These are phyloP conservation scores for Acmispon strigosus DNA, from an alignment of 306 rosid species.

Conservation along the genomic window DNA sequence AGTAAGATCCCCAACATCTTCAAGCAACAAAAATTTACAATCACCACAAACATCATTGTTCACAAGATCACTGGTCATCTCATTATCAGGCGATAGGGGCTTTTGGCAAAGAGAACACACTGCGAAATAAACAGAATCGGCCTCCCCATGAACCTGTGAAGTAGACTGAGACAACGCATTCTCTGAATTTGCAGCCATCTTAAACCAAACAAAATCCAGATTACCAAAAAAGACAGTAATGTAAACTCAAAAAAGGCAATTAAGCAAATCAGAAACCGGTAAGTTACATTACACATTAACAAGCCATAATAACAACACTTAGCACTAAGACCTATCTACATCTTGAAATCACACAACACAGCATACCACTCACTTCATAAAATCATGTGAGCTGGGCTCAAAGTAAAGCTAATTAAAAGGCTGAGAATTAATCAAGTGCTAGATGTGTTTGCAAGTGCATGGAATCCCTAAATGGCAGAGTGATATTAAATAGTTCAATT, in stretches of 20 bases:
- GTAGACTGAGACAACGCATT: slow-evolving; percentile 32
- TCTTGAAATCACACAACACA: slow-evolving; percentile 1
- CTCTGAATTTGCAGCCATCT: slow-evolving; percentile 47
- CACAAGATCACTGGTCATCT: slow-evolving; percentile 37
- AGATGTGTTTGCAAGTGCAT: slow-evolving; percentile 9
- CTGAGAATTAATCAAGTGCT: not conserved
- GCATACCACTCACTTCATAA: not conserved
- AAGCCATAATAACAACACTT: not conserved
- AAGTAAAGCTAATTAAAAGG: not conserved
- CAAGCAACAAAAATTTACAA: slow-evolving; percentile 80
- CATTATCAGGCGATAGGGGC: slow-evolving; percentile 44
- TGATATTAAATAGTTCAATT: not conserved
- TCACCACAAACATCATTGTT: slow-evolving; percentile 58
- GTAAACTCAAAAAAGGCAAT: not conserved
- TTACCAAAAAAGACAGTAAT: not conserved
- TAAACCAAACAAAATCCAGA: slow-evolving; percentile 31
- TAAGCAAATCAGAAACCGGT: not conserved
- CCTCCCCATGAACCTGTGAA: slow-evolving; percentile 13
- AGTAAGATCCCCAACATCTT: slow-evolving; percentile 49
- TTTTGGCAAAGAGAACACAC: slow-evolving; percentile 62
- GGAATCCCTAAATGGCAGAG: not conserved
- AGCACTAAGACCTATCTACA: not conserved
- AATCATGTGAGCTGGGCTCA: not conserved
- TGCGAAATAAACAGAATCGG: slow-evolving; percentile 26
- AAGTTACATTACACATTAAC: not conserved